Percentiles rank a stretch among this genome's conserved stretches.
Conservation (phyloP, 441 rosid genomes). For the Populus trichocarpa region DNA sequence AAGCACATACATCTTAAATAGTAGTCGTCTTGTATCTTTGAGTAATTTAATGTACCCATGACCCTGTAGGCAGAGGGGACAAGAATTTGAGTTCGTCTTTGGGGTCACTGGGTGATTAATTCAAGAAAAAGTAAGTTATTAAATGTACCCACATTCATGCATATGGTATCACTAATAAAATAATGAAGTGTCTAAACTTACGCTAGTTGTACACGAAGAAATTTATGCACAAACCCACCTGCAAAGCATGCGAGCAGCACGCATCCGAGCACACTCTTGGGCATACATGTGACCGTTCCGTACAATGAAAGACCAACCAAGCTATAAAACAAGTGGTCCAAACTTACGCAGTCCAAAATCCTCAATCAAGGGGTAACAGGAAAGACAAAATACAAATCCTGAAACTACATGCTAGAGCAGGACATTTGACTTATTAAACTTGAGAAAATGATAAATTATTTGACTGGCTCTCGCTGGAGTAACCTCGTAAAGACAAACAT, state of each 20-base stretch:
- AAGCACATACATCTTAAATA: neutral
- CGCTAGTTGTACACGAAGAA: neutral
- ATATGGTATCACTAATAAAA: neutral
- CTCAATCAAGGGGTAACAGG: neutral
- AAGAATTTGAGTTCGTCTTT: neutral
- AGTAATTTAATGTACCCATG: neutral
- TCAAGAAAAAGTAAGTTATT: neutral
- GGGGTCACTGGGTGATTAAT: neutral
- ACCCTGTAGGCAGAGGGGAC: neutral
- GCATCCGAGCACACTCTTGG: too few relatives aligned
- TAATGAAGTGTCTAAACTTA: neutral
- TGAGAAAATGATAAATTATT: neutral
- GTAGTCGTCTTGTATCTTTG: too few relatives aligned
- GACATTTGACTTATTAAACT: constrained; percentile 5
- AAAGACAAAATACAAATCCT: neutral
- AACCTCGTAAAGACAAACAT: neutral
- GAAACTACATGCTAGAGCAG: neutral
- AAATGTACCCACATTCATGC: neutral
- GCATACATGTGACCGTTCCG: neutral
- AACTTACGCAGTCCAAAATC: neutral
- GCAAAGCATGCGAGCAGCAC: too few relatives aligned
- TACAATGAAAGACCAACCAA: neutral
- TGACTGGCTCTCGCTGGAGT: constrained; percentile 4
- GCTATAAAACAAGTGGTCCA: neutral
- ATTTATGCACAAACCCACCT: neutral